These are phyloP conservation scores for Coniophora puteana DNA, from an alignment of 1,284 basidiomycete genomes.

Conservation along the genomic window DNA sequence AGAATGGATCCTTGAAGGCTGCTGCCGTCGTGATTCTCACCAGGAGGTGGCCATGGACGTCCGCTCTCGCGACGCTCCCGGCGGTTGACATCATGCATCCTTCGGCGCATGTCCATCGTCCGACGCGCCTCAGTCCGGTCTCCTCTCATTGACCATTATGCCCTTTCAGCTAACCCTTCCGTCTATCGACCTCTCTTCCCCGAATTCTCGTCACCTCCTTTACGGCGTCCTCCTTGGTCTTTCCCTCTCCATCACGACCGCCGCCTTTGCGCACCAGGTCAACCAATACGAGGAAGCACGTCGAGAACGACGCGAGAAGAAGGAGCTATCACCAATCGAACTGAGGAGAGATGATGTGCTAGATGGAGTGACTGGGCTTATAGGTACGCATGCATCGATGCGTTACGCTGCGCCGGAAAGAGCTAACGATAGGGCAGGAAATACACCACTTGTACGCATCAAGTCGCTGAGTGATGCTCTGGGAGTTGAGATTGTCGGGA, in stretches of 20 bases:
- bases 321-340: slow-evolving; percentile 64
- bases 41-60: too few species aligned
- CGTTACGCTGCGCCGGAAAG: neutral
- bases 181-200: slow-evolving; percentile 35
- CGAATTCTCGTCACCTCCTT: slow-evolving; percentile 44
- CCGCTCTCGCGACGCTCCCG: too few species aligned
- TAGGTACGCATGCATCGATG: slow-evolving; percentile 50
- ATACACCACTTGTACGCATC: slow-evolving; percentile 92
- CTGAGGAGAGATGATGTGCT: slow-evolving; percentile 73
- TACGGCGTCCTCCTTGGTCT: slow-evolving; percentile 70
- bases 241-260: slow-evolving; percentile 63
- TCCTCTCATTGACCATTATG: slow-evolving; percentile 23
- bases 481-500: slow-evolving; percentile 94
- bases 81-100: too few species aligned
- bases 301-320: slow-evolving; percentile 23
- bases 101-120: too few species aligned
- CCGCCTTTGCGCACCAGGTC: slow-evolving; percentile 49
- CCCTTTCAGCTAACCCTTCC: slow-evolving; percentile 23
- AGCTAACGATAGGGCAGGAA: slow-evolving; percentile 51
- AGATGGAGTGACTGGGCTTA: slow-evolving; percentile 75
- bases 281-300: slow-evolving; percentile 41
- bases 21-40: too few species aligned
- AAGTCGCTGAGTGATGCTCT: slow-evolving; percentile 87
- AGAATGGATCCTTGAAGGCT: too few species aligned
- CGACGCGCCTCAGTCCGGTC: too few species aligned